phyloP scores from a whole-genome alignment of 2,329 filamentous ascomycete genomes.

The Helicocarpus griseus region DNA sequence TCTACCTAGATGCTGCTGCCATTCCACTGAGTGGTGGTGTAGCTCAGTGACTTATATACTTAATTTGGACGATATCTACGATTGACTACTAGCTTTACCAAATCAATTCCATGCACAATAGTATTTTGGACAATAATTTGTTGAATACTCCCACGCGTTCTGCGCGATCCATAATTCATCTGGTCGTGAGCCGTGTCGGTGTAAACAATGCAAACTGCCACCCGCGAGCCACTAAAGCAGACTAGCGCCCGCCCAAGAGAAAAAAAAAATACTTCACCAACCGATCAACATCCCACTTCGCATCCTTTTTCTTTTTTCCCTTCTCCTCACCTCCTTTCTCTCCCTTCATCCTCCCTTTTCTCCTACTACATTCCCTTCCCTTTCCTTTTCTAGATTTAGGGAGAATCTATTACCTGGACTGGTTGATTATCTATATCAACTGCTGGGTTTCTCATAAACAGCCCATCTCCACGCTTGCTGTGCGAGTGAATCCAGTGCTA shows the following conservation, averaged over 20 bases:
- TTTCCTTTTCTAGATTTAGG: constrained; percentile 10
- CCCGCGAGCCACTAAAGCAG: background rate
- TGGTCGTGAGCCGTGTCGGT: too few species aligned
- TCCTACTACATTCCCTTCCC: constrained; percentile 13
- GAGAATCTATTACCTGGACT: background rate
- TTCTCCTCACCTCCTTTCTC: constrained; percentile 3
- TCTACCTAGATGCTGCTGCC: background rate
- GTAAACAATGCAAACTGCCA: constrained; percentile 4
- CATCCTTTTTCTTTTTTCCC: constrained; percentile 1
- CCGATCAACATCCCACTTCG: constrained; percentile 6
- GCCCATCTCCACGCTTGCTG: background rate
- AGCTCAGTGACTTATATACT: too few species aligned
- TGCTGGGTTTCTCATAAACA: background rate
- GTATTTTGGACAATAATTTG: too few species aligned
- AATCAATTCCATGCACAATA: too few species aligned
- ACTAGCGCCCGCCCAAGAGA: constrained; percentile 1
- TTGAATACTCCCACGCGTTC: too few species aligned
- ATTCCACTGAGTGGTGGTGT: background rate
- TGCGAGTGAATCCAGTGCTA: background rate
- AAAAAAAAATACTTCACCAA: constrained; percentile 5
- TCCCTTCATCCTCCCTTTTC: background rate
- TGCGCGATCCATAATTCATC: too few species aligned
- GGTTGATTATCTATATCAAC: background rate
- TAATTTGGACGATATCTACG: too few species aligned
- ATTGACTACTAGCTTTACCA: too few species aligned